Base-by-base conservation (phyloP, 495 filamentous ascomycete species). In the Cercophora sp. region DNA sequence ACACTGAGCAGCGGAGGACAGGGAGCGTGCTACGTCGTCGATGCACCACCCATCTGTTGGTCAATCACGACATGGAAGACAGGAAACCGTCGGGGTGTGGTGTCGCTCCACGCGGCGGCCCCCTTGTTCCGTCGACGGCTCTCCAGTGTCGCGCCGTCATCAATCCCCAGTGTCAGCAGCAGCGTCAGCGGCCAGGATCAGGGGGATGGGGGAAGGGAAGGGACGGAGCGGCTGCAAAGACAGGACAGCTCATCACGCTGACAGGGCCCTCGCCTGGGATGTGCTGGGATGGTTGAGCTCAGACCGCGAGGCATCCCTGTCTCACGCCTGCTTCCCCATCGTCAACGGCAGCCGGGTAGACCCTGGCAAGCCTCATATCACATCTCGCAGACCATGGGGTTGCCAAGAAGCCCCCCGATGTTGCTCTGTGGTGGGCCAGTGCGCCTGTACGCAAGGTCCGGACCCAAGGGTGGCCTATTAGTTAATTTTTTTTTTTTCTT, bases 271-370 rank as follows among this genome's bases (percentile, higher is more conserved):
- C 10, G 23, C 23, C 25, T 31, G 5, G 13, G 26, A 27, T 4
- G 44, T 32, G 26, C 16, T 16, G 26, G 22, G 22, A 11, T 31
- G 16, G 45, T 23, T n/a, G 47, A 57, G 56, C 62, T 62, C 56
- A 60, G 59, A 56, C 62, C 53, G 54, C 56, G 50, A 45, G 44
- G 49, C 54, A 56, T 55, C 45, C 52, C 47, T 49, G 42, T 46
- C 53, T 44, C 44, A 41, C 49, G 50, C 49, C 46, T 48, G 47
- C 41, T 43, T 48, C 49, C n/a, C n/a, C 53, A 41, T 55, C 54
- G 48, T 60, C 62, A 62, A 62, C 56, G 59, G 59, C 59, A 65
- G 59, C 48, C 54, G 48, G 49, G 52, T 46, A 51, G 20, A 47
- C 51, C 58, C 58, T 26, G 48, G 55, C 37, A 61, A 57, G 51